Conservation (phyloP, 768 basidiomycete genomes). For the Serpula lacrymans region DNA sequence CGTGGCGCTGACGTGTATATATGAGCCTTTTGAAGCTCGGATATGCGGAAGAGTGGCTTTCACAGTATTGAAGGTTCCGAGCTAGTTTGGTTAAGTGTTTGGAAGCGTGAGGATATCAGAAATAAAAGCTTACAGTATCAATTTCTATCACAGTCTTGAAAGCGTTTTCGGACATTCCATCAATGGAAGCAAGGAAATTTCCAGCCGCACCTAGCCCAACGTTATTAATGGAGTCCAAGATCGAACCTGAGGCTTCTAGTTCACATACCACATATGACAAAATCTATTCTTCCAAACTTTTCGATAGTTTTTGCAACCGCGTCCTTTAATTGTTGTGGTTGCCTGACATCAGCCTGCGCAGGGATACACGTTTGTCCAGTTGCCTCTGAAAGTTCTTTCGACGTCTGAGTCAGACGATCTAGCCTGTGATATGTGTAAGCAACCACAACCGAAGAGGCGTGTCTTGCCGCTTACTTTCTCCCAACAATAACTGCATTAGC, state of each 20-base stretch:
- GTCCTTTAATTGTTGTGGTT: constrained; percentile 63
- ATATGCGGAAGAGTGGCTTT: constrained; percentile 84
- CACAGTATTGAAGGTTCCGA: constrained; percentile 92
- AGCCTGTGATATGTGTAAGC: constrained; percentile 46
- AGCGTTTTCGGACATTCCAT: constrained; percentile 80
- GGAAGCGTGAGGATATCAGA: not conserved
- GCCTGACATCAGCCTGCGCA: constrained; percentile 78
- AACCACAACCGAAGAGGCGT: not conserved
- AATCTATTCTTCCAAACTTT: constrained; percentile 85
- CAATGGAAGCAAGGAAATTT: constrained; percentile 90
- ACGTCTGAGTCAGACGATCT: constrained; percentile 65
- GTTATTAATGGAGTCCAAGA: not conserved
- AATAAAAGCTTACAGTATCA: constrained; percentile 61
- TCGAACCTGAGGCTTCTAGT: not conserved
- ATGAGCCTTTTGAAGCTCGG: constrained; percentile 70
- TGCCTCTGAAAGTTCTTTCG: constrained; percentile 61
- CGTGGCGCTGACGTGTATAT: constrained; percentile 87
- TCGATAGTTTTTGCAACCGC: constrained; percentile 77
- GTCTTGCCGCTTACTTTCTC: constrained; percentile 63
- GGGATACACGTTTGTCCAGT: constrained; percentile 75
- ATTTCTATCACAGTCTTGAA: constrained; percentile 94
- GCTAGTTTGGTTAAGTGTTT: constrained; percentile 34
- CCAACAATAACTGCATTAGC: constrained; percentile 81
- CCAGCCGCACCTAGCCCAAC: constrained; percentile 76
- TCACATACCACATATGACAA: constrained; percentile 83